Evolutionary conservation across 257 asterid species (phyloP).

Genomic region (Salvia rosmarinus): DNA sequence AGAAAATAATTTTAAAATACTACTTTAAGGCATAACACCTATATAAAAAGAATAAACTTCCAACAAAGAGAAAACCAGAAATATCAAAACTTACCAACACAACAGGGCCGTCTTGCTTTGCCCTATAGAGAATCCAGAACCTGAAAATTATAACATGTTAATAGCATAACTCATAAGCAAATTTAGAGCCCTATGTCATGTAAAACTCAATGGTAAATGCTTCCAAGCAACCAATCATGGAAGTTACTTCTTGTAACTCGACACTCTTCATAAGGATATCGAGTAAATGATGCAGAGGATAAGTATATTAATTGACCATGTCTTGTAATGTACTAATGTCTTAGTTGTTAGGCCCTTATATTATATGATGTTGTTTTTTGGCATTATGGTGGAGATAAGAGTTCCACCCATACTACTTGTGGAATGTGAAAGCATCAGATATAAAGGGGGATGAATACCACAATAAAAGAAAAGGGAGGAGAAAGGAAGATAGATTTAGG

Average conservation of each 20-base stretch:
- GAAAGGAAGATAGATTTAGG: no score
- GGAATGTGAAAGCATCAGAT: no score
- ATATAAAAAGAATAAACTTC: constrained; percentile 23
- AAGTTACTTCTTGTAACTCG: not conserved
- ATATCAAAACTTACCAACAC: constrained; percentile 64
- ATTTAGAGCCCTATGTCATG: not conserved
- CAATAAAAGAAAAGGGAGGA: no score
- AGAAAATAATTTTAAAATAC: constrained; percentile 24
- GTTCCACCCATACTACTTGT: no score
- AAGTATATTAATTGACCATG: not conserved
- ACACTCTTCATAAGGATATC: constrained; percentile 13
- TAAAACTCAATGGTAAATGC: constrained; percentile 17
- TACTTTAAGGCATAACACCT: constrained; percentile 23
- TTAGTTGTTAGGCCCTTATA: no score
- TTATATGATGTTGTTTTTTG: no score
- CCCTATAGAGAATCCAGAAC: constrained; percentile 91
- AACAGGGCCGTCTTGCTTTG: constrained; percentile 92
- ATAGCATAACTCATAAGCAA: constrained; percentile 3
- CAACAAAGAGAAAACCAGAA: constrained; percentile 3
- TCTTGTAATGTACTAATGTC: not conserved
- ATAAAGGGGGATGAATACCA: no score
- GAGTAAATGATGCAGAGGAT: constrained; percentile 2
- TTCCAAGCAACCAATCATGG: constrained; percentile 6
- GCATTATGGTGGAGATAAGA: no score
- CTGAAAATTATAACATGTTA: constrained; percentile 43